Evolutionary conservation across 495 filamentous ascomycete species (phyloP).

Genomic region (Neurospora sp.): DNA sequence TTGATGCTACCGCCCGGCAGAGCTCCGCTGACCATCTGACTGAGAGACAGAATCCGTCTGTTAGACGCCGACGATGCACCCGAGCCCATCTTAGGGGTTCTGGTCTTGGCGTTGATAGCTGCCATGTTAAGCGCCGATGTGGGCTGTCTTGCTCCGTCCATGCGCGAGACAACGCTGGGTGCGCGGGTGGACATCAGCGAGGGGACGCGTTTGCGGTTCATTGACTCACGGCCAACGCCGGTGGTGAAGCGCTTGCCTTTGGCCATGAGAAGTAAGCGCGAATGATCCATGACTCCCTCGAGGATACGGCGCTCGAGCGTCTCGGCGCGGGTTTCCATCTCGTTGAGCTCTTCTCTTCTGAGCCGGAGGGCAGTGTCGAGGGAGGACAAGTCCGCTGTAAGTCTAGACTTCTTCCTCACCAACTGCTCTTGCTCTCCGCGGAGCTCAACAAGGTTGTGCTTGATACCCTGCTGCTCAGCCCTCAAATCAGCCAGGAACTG

Average conservation of each 20-base stretch:
- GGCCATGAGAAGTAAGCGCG: slow-evolving; percentile 69
- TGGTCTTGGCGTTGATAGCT: slow-evolving; percentile 5
- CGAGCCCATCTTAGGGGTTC: background rate
- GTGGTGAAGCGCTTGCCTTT: slow-evolving; percentile 28
- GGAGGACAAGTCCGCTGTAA: slow-evolving; percentile 74
- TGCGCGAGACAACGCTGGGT: background rate
- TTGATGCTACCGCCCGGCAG: slow-evolving; percentile 49
- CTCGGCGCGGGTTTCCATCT: slow-evolving; percentile 82
- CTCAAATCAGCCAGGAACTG: slow-evolving; percentile 44
- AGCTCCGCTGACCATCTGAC: slow-evolving; percentile 70
- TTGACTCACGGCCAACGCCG: slow-evolving; percentile 13
- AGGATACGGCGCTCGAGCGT: slow-evolving; percentile 82
- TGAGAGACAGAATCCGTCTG: slow-evolving; percentile 78
- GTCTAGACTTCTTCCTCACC: slow-evolving; percentile 57
- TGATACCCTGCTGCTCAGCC: slow-evolving; percentile 32
- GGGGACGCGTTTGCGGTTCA: slow-evolving; percentile 63
- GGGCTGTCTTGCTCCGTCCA: slow-evolving; percentile 18
- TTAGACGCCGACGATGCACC: slow-evolving; percentile 23
- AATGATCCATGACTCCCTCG: slow-evolving; percentile 92
- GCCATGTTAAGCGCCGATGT: slow-evolving; percentile 35
- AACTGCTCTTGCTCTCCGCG: slow-evolving; percentile 63
- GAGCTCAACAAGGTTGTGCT: slow-evolving; percentile 34
- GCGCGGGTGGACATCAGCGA: slow-evolving; percentile 1
- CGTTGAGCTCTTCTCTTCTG: slow-evolving; percentile 78
- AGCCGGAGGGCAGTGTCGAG: slow-evolving; percentile 82